Evolutionary conservation across 352 stramenopile genomes (phyloP).

Genomic region (Pythium aristosporum): DNA sequence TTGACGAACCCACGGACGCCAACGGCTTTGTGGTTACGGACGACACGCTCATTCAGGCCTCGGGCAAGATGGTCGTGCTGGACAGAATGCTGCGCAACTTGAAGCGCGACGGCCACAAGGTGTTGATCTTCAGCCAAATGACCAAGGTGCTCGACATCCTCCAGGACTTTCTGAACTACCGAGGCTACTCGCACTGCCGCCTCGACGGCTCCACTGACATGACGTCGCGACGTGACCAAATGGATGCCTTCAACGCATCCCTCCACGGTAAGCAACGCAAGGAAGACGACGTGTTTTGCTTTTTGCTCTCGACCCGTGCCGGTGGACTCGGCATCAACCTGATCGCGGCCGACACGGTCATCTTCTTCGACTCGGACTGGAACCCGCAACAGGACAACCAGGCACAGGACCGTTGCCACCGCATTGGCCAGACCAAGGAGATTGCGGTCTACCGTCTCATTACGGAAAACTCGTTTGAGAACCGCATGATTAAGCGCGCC

Average conservation of each 20-base stretch:
- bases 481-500: slow-evolving; percentile 91
- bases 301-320: slow-evolving; percentile 87
- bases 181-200: slow-evolving; percentile 93
- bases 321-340: slow-evolving; percentile 98
- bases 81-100: slow-evolving; percentile 97
- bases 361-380: slow-evolving; percentile 99
- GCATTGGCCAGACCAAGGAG: slow-evolving; percentile 89
- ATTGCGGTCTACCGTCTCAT: slow-evolving; percentile 93
- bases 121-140: slow-evolving; percentile 99
- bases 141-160: slow-evolving; percentile 98
- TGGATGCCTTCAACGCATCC: slow-evolving; percentile 96
- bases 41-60: slow-evolving; percentile 91
- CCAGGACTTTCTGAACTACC: slow-evolving; percentile 92
- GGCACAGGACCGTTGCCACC: slow-evolving; percentile 88
- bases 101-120: slow-evolving; percentile 94
- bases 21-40: slow-evolving; percentile 57
- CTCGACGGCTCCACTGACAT: slow-evolving; percentile 96
- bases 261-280: slow-evolving; percentile 23
- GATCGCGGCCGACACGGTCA: slow-evolving; percentile 95
- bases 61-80: slow-evolving; percentile 98
- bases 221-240: slow-evolving; percentile 92
- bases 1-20: slow-evolving; percentile 73
- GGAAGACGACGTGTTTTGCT: slow-evolving; percentile 73
- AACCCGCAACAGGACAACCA: slow-evolving; percentile 97
- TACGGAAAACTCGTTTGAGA: slow-evolving; percentile 93